A percentile compares a stretch with the other conserved stretches of the same genome.
phyloP scores from a whole-genome alignment of 2,329 filamentous ascomycete species.

The Aspergillus melleus region DNA sequence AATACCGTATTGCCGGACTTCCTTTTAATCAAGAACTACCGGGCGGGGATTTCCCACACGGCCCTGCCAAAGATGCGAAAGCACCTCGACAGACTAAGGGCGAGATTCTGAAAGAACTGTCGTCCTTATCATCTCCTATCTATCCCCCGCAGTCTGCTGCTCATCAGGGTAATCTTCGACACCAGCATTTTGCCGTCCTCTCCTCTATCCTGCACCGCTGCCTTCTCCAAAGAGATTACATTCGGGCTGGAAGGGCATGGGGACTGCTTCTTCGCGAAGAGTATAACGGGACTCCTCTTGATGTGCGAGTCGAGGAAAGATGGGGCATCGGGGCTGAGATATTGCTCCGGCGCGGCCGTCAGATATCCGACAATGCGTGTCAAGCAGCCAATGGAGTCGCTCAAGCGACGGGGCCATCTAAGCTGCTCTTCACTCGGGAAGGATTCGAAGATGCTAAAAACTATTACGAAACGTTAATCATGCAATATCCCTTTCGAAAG shows the following conservation, averaged over 20 bases:
- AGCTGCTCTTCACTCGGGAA: constrained; percentile 42
- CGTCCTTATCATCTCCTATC: constrained; percentile 34
- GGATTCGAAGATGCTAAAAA: constrained; percentile 60
- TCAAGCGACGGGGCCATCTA: constrained; percentile 6
- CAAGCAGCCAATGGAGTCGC: constrained; percentile 3
- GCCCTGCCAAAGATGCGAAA: constrained; percentile 19
- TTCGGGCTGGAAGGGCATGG: constrained; percentile 72
- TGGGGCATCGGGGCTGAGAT: constrained; percentile 89
- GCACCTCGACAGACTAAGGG: constrained; percentile 12
- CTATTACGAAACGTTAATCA: constrained; percentile 77
- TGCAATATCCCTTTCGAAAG: constrained; percentile 72
- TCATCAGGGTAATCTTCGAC: constrained; percentile 37
- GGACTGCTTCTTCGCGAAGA: constrained; percentile 68
- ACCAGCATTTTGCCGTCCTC: constrained; percentile 64
- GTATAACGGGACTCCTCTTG: constrained; percentile 58
- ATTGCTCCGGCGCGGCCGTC: constrained; percentile 60
- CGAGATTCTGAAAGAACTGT: constrained; percentile 28
- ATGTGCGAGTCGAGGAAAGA: constrained; percentile 67
- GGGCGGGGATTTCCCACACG: constrained; percentile 44
- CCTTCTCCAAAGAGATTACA: constrained; percentile 68
- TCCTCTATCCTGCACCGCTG: constrained; percentile 71
- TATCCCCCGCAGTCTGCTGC: constrained; percentile 34
- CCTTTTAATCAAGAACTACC: constrained; percentile 40
- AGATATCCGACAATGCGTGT: constrained; percentile 19
- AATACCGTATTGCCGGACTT: constrained; percentile 46